Evolutionary conservation across 495 filamentous ascomycete species (phyloP), one percentile per base, ranked within the genome.

Genomic region (Podospora fimiseda): DNA sequence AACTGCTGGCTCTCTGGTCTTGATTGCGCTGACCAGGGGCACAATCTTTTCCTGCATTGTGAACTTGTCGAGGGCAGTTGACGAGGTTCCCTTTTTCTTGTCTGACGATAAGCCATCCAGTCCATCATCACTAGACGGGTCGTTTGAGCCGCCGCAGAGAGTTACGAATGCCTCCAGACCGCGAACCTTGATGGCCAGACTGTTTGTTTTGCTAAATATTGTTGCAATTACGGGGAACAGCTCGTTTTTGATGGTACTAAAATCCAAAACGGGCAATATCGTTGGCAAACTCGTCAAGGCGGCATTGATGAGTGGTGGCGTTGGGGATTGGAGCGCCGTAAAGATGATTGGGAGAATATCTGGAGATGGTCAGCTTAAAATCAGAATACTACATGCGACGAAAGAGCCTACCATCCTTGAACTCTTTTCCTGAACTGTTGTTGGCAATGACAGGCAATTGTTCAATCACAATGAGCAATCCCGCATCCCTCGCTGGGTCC

Each of bases 41-140:
- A 97, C 80, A 14, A 98, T 84, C 69, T 95, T 96, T 64, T 97
- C 93, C 63, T 98, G 94, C 59, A 97, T 87, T 1, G 93, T 96
- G 59, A 90, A 96, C 65, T 97, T 97, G 69, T 98, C 93, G 27
- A 98, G 74, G 15, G 90, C 90, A 15, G 63, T 78, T 1, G 89
- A 87, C 2, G 80, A 81, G 22, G 81, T 83, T 27, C 72, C 70
- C 43, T 80, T 71, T 27, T 79, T 71, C 50, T 67, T 76, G 47
- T 77, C 77, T 8, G 62, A 71, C 9, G 69, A 68, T 36, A 83
- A 63, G 1, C 90, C 90, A 55, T 87, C 80, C 11, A 95, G 72
- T 9, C 87, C 89, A 68, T 94, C 89, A 9, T 78, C 73, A 23
- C 65, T 67, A 9, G 70, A 9, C 53, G 69, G 62, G 51, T 79